Evolutionary conservation across 257 asterid genomes (phyloP), one percentile per base, ranked within the genome.

Genomic region (Voacanga thouarsii): DNA sequence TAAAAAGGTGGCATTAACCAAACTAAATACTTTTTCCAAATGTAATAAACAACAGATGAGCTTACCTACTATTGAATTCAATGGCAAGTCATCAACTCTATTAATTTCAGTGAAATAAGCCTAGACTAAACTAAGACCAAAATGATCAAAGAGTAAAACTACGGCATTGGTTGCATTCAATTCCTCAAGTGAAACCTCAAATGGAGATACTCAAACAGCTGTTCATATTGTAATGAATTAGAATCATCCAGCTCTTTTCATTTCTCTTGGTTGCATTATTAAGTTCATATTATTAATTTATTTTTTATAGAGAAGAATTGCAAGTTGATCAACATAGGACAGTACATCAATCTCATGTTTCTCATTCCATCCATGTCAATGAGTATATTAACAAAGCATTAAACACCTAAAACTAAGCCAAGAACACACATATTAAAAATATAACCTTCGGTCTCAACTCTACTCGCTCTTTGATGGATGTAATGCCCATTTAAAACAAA

Each of bases 21-120:
- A n/a, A n/a, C n/a, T n/a, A n/a, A n/a, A n/a, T n/a, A n/a, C n/a
- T n/a, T n/a, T n/a, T n/a, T n/a, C n/a, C n/a, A n/a, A n/a, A 78
- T n/a, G 69, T 18, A 56, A 28, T 15, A 82, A 79, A 84, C 85
- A 78, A 80, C 68, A 83, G 79, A 78, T 53, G 70, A 81, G 82
- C 92, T 88, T 88, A 90, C 97, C 96, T 88, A 94, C 98, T 97
- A 89, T 92, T 90, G 96, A 87, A 89, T 91, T 92, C 84, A 90
- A 80, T 73, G 96, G 93, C 85, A 84, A 79, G 80, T 88, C 92
- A 49, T 89, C 94, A 43, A 84, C 81, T 78, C 84, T 90, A 63
- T 72, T 83, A 71, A 75, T 79, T 82, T 90, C 97, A 3, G 83
- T 78, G 78, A 92, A 83, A 77, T 86, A 94, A 47, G 96, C 86